phyloP scores from a whole-genome alignment of 495 filamentous ascomycete genomes.

The Podospora comata region DNA sequence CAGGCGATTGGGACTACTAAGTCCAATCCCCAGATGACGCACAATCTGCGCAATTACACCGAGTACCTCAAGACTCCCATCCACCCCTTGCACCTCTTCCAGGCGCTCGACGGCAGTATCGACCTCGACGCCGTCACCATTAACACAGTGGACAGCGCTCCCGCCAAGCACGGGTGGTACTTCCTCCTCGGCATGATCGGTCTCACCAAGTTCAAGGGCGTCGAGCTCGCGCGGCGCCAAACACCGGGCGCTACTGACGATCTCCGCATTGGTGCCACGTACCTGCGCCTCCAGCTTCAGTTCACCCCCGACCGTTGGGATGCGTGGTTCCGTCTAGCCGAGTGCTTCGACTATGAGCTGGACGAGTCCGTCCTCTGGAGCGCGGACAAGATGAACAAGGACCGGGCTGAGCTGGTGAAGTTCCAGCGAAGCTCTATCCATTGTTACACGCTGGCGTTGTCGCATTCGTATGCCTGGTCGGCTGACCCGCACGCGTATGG shows the following conservation, averaged over 20 bases:
- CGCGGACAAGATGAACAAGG: slow-evolving; percentile 93
- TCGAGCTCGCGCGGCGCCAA: slow-evolving; percentile 67
- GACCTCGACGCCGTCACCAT: slow-evolving; percentile 54
- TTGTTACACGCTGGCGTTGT: slow-evolving; percentile 87
- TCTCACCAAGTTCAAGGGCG: slow-evolving; percentile 78
- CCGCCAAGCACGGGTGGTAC: slow-evolving; percentile 86
- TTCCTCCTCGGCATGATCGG: slow-evolving; percentile 86
- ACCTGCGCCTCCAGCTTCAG: slow-evolving; percentile 81
- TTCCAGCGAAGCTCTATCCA: slow-evolving; percentile 84
- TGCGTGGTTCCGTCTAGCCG: slow-evolving; percentile 90
- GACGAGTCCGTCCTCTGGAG: slow-evolving; percentile 92
- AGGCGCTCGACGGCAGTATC: slow-evolving; percentile 71
- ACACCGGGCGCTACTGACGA: slow-evolving; percentile 77
- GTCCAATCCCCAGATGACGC: slow-evolving; percentile 61
- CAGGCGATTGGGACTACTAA: slow-evolving; percentile 58
- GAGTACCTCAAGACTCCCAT: slow-evolving; percentile 76
- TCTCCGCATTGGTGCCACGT: slow-evolving; percentile 75
- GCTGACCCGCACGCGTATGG: slow-evolving; percentile 47
- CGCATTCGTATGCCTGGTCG: slow-evolving; percentile 60
- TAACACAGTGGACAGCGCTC: slow-evolving; percentile 47
- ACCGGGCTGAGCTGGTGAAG: slow-evolving; percentile 65
- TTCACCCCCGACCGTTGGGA: slow-evolving; percentile 87
- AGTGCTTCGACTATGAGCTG: slow-evolving; percentile 85
- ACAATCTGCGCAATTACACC: slow-evolving; percentile 72
- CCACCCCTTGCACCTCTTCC: slow-evolving; percentile 75